Base-by-base conservation (phyloP, 2,329 filamentous ascomycete species). In the Clarireedia monteithiana region DNA sequence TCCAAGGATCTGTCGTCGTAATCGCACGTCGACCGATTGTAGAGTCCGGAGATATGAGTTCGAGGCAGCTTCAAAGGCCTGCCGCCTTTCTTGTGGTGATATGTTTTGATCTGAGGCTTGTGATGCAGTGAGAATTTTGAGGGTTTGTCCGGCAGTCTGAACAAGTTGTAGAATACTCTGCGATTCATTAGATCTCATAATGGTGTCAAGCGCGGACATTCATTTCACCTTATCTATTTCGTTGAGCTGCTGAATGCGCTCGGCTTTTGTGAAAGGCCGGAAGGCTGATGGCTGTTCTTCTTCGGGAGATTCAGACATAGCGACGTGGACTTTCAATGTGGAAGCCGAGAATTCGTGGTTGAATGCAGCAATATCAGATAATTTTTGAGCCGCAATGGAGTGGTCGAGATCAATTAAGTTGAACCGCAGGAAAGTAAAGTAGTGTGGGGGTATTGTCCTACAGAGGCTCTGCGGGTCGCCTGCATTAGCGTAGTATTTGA, bases 241-340 rank as follows among this genome's bases (percentile, higher is more conserved):
- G 63, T 85, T 86, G 55, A 95, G 81, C 66, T 95, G 89, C 56
- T 85, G 77, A 61, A 95, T 90, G 61, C 88, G 88, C 69, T 95
- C 87, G 42, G 86, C 80, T 36, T 86, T 80, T 9, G 83, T 87
- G 62, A 91, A 87, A n/a, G 64, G 66, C 44, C 68, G 61, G 52
- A 69, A 63, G 6, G 66, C 58, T 48, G 65, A 49, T 5, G 48
- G 20, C 42, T 67, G 60, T 30, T 54, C 50, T 48, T 55, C 60
- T 23, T 50, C 46, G 3, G 50, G 42, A 17, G 48, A 51, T 46
- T 42, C 48, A 45, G 57, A 54, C 55, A 60, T 61, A 36, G 39
- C n/a, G 36, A 24, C n/a, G 6, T 20, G 12, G 17, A 23, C 24
- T 10, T 7, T 38, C 48, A 38, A 55, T 20, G 1, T 24, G 26